Evolutionary conservation across 306 rosid genomes (phyloP), one percentile per base, ranked within the genome.

Genomic region (Cyamopsis tetragonoloba): DNA sequence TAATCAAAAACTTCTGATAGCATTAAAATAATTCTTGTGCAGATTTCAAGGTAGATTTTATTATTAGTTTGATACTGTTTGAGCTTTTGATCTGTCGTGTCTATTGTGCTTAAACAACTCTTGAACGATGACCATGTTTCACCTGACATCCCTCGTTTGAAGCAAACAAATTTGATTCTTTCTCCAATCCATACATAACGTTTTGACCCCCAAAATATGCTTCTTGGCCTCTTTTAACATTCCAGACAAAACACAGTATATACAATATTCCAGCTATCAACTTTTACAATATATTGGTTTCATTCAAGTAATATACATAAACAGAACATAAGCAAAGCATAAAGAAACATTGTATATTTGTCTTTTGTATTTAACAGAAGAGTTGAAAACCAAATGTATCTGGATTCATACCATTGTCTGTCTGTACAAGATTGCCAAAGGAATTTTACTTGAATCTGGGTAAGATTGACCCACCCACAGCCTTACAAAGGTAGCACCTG

Each of bases 391-490:
- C 48, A 17, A 62, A 24, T 31, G 67, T 30, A 58, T 18, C 27
- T 4, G 62, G 28, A 17, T 68, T 57, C 84, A 17, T 86, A 93
- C 97, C 87, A 13, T 53, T 42, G 69, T 17, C 22, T 83, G 68
- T 59, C 80, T 80, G 79, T 51, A 81, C 77, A 90, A 73, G 56
- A 90, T 68, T 31, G 97, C 97, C 84, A 93, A 67, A 37, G 86
- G 85, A 72, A 90, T 67, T 71, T 56, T 71, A 71, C 66, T 72
- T 17, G 79, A 78, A 77, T 80, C 79, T 4, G 8, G 63, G 34
- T 66, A 58, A 69, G 77, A 81, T 70, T 78, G 88, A 72, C 95
- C 91, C 70, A 82, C 75, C 97, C 97, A 93, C 66, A 93, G 61
- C 81, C 88, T 83, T 42, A 58, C 39, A 64, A 75, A 82, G 41